Conservation (phyloP, 345 rosid genomes). For the Salix koriyanagi region DNA sequence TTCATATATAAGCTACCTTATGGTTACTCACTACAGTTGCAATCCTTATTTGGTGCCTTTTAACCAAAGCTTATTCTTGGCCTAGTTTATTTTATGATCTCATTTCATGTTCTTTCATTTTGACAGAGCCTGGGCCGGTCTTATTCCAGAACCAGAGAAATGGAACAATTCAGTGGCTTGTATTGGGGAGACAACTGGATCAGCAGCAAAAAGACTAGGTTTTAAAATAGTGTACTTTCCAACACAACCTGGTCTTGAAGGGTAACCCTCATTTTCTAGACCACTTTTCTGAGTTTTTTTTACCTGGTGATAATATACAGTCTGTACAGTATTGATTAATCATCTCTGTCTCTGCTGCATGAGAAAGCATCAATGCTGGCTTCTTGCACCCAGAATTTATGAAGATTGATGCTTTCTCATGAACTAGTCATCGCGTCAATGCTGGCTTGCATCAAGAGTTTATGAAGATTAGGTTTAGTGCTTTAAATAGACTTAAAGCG, state of each 20-base stretch:
- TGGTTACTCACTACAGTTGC: neutral
- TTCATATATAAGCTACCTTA: neutral
- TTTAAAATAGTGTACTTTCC: constrained; percentile 70
- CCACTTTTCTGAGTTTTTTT: neutral
- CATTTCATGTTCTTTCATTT: constrained; percentile 17
- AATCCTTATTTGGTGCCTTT: constrained; percentile 5
- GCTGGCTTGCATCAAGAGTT: neutral
- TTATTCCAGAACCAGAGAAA: constrained; percentile 47
- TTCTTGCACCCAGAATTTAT: neutral
- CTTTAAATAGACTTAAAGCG: neutral
- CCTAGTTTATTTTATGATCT: neutral
- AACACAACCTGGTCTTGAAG: constrained; percentile 76
- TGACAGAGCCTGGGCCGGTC: constrained; percentile 72
- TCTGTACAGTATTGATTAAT: neutral
- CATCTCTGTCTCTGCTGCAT: neutral
- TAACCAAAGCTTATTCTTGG: neutral
- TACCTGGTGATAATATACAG: neutral
- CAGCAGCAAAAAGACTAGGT: constrained; percentile 74
- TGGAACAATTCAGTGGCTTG: constrained; percentile 76
- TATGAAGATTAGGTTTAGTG: neutral
- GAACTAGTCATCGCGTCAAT: neutral
- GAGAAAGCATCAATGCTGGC: neutral
- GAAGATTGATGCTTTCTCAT: neutral
- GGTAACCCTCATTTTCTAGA: constrained; percentile 41
- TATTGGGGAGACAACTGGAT: constrained; percentile 94